These are phyloP conservation scores for Ogataea zsoltii DNA, from an alignment of 805 yeast genomes.

Conservation along the genomic window DNA sequence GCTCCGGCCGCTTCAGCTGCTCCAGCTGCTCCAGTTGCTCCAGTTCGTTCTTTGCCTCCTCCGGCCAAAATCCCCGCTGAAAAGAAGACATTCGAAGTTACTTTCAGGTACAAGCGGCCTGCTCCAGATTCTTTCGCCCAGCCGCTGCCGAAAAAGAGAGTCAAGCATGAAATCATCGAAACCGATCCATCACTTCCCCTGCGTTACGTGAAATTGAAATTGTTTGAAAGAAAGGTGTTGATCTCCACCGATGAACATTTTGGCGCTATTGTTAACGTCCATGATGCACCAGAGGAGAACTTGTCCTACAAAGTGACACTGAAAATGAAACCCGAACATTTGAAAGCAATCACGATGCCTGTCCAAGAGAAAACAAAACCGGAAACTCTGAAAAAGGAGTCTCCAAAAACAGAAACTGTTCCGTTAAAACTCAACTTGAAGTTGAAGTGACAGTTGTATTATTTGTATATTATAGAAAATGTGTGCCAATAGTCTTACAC, in stretches of 20 bases:
- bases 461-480: conserved; percentile 10
- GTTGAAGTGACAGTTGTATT: conserved; percentile 12
- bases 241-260: conserved; percentile 30
- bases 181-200: conserved; percentile 22
- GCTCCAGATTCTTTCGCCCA: not conserved
- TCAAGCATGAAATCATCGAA: conserved; percentile 23
- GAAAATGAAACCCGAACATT: conserved; percentile 11
- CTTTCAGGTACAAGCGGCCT: conserved; percentile 17
- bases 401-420: not conserved
- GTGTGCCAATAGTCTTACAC: not conserved
- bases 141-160: conserved; percentile 14
- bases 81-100: conserved; percentile 16
- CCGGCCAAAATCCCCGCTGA: conserved; percentile 5
- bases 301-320: conserved; percentile 9
- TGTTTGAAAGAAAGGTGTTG: conserved; percentile 24
- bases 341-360: not conserved
- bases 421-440: conserved; percentile 23
- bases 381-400: no score
- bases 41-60: conserved; percentile 1
- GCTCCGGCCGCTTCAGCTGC: no score
- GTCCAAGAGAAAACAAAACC: no score
- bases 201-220: conserved; percentile 38
- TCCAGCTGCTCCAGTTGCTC: no score
- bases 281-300: not conserved
- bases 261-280: conserved; percentile 5